Conservation (phyloP, 1,139 yeast genomes). For the Wickerhamiella pararugosa region DNA sequence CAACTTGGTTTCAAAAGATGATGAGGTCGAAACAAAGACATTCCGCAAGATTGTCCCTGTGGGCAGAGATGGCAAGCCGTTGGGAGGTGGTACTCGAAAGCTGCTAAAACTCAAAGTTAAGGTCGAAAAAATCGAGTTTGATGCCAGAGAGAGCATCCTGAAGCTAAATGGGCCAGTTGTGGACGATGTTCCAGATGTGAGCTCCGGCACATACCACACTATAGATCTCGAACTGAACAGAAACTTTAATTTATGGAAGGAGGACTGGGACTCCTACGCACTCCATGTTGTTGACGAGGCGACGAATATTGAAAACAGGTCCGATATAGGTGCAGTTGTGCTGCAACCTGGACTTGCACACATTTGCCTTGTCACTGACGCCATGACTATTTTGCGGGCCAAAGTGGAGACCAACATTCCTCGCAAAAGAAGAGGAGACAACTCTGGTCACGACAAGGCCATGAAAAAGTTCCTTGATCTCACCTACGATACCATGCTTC, state of each 20-base stretch:
- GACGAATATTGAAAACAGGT: constrained; percentile 60
- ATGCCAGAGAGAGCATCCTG: constrained; percentile 60
- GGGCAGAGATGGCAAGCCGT: constrained; percentile 21
- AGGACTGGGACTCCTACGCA: constrained; percentile 68
- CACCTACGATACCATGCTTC: constrained; percentile 46
- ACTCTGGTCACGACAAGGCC: constrained; percentile 68
- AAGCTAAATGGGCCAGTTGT: constrained; percentile 70
- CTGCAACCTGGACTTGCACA: constrained; percentile 93
- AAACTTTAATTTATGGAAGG: constrained; percentile 53
- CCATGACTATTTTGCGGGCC: constrained; percentile 68
- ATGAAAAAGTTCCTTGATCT: constrained; percentile 51
- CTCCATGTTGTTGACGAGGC: constrained; percentile 53
- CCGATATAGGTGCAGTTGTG: constrained; percentile 90
- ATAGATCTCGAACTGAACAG: constrained; percentile 63
- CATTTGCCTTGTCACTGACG: constrained; percentile 74
- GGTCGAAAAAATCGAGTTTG: constrained; percentile 65
- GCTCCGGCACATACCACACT: constrained; percentile 76
- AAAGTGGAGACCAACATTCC: constrained; percentile 79
- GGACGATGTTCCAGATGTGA: constrained; percentile 62
- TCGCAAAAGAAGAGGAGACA: constrained; percentile 69
- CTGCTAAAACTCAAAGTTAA: constrained; percentile 38
- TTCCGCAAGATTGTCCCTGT: constrained; percentile 47
- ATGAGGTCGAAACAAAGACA: constrained; percentile 55
- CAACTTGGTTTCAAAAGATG: constrained; percentile 64
- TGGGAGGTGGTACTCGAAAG: constrained; percentile 39